These are phyloP conservation scores for Globisporangium polare DNA, from an alignment of 352 stramenopile genomes.

Conservation along the genomic window DNA sequence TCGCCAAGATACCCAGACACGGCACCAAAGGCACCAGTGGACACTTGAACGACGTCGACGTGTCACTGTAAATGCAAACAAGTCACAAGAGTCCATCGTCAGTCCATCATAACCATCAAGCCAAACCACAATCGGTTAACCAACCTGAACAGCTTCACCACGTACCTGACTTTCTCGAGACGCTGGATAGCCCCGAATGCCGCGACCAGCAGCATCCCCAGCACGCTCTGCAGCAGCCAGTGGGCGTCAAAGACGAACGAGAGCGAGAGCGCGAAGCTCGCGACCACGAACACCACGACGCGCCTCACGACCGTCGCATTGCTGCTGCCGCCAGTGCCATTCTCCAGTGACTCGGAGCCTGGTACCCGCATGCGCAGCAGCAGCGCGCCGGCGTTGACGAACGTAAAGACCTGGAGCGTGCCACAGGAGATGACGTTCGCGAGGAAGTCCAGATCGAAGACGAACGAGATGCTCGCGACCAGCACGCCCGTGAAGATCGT, in stretches of 20 bases:
- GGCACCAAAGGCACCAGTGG: conserved; percentile 54
- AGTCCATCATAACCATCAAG: background rate
- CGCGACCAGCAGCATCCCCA: conserved; percentile 29
- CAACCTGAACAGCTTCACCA: background rate
- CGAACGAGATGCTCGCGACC: conserved; percentile 75
- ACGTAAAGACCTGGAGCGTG: conserved; percentile 91
- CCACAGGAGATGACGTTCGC: conserved; percentile 91
- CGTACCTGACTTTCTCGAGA: conserved; percentile 56
- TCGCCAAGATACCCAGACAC: conserved; percentile 55
- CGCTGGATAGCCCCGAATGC: conserved; percentile 50
- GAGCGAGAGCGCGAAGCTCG: conserved; percentile 58
- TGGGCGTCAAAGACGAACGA: conserved; percentile 65
- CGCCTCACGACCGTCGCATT: conserved; percentile 37
- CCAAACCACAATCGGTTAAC: background rate
- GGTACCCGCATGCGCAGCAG: conserved; percentile 65
- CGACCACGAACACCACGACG: conserved; percentile 56
- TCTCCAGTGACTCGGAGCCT: background rate
- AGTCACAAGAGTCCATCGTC: background rate
- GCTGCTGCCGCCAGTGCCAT: conserved; percentile 9
- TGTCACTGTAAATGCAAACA: conserved; percentile 10
- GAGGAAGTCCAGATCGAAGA: conserved; percentile 89
- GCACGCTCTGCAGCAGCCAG: conserved; percentile 35
- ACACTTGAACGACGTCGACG: conserved; percentile 50
- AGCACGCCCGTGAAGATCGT: conserved; percentile 89
- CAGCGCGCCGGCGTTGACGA: conserved; percentile 90